A percentile compares a stretch with the other conserved stretches of the same genome.
Evolutionary conservation across 2,329 filamentous ascomycete species (phyloP).

Genomic region (Aspergillus sclerotialis): DNA sequence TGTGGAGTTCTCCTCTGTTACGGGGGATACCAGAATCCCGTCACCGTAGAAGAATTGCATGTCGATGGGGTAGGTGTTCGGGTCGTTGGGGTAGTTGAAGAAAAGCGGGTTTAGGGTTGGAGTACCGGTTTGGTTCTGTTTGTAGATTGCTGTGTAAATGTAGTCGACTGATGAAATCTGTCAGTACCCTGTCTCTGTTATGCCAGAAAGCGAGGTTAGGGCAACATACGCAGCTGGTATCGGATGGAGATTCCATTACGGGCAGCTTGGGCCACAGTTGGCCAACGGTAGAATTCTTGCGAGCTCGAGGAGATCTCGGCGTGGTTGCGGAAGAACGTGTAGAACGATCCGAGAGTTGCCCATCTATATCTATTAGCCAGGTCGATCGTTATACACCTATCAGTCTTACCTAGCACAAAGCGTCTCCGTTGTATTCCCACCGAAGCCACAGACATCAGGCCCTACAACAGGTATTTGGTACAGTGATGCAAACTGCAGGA

Average conservation of each 20-base stretch:
- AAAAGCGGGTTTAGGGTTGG: background rate
- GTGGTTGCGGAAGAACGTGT: conserved; percentile 14
- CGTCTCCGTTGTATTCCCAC: conserved; percentile 17
- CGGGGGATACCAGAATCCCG: background rate
- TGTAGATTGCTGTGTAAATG: background rate
- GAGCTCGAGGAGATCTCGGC: conserved; percentile 6
- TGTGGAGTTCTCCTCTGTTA: background rate
- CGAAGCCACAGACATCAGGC: conserved; percentile 23
- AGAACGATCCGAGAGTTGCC: conserved; percentile 21
- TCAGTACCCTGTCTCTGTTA: too few species aligned
- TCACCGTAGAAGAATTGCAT: background rate
- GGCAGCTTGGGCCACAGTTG: background rate
- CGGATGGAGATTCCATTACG: background rate
- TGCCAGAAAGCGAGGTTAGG: too few species aligned
- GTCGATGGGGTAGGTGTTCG: background rate
- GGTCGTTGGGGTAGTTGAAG: background rate
- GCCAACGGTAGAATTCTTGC: background rate
- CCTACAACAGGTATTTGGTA: conserved; percentile 45
- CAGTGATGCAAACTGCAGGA: conserved; percentile 37
- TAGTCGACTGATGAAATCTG: too few species aligned
- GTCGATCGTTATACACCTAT: too few species aligned
- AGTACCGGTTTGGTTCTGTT: background rate
- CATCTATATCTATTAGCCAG: too few species aligned
- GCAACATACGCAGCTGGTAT: background rate
- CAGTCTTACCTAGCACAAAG: too few species aligned